These are phyloP conservation scores for Plenodomus biglobosus DNA, from an alignment of 2,329 filamentous ascomycete species.

Conservation along the genomic window DNA sequence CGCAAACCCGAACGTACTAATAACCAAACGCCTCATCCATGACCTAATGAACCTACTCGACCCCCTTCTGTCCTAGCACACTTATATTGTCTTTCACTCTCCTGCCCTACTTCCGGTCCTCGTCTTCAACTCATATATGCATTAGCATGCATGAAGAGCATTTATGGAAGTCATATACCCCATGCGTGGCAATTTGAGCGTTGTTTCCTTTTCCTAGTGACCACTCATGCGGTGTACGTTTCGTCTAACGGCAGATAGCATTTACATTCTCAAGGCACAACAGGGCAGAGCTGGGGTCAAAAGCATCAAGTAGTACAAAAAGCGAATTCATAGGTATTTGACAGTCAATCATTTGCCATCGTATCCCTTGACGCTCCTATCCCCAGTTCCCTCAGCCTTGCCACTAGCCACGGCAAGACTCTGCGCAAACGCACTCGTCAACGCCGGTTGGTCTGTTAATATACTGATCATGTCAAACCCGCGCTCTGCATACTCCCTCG, in stretches of 20 bases:
- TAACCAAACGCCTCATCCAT: too few relatives aligned
- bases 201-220: background rate
- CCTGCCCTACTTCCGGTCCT: background rate
- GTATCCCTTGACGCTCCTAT: conserved; percentile 21
- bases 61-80: too few relatives aligned
- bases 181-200: conserved; percentile 2
- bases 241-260: background rate
- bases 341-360: conserved; percentile 16
- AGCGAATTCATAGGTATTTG: background rate
- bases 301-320: background rate
- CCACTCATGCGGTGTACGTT: background rate
- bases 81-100: background rate
- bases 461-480: conserved; percentile 58
- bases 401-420: conserved; percentile 40
- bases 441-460: conserved; percentile 50
- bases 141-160: background rate
- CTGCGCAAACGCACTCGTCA: conserved; percentile 46
- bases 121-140: background rate
- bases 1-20: too few relatives aligned
- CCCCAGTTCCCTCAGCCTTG: conserved; percentile 11
- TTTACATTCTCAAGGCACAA: background rate
- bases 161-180: conserved; percentile 9
- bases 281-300: background rate
- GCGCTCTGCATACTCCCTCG: conserved; percentile 54
- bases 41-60: background rate